Evolutionary conservation across 371 early-diverging fungal genomes (phyloP), one percentile per base, ranked within the genome.

Genomic region (Parasitella parasitica): DNA sequence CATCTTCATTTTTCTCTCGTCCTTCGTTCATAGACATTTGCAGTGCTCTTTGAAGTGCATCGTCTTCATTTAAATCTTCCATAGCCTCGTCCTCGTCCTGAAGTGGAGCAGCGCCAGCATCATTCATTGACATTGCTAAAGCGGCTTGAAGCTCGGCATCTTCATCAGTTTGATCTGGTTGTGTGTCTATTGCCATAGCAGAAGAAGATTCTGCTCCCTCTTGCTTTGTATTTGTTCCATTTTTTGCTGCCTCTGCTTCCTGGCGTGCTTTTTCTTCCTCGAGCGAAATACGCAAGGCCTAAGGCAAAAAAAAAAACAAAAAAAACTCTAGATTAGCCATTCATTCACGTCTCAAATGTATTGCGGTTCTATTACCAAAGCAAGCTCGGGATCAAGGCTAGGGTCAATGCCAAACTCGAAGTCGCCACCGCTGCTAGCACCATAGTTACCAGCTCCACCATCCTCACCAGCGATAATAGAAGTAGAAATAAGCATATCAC

Each of bases 401-500:
- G 97, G 95, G 67, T 98, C 97, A 39, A 97, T 93, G 11, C 97
- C 98, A 85, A 97, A 96, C 57, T 95, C 97, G 81, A 92, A 96
- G 22, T 88, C 90, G 27, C 76, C 83, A 32, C 75, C 77, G 50
- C 83, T 84, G 30, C 83, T 85, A 37, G 82, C 73, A 20, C 84
- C 79, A 66, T 85, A 84, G 30, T 85, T 85, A 22, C 89, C 78
- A 18, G 83, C 70, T n/a, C 82, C 77, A 43, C 93, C 94, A 59
- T 91, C 91, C 61, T 93, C 92, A 35, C 91, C 94, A 20, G 89
- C 82, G 32, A 95, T 73, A 52, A 97, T 95, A 27, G 96, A 91
- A 30, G 96, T 91, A 20, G 89, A 84, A 32, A 96, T 80, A 20
- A 98, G 80, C 63, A 91, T 80, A 66, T 98, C 97, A 63, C 93